These are phyloP conservation scores for Talaromyces sp. DNA, from an alignment of 2,329 filamentous ascomycete genomes.

Conservation along the genomic window DNA sequence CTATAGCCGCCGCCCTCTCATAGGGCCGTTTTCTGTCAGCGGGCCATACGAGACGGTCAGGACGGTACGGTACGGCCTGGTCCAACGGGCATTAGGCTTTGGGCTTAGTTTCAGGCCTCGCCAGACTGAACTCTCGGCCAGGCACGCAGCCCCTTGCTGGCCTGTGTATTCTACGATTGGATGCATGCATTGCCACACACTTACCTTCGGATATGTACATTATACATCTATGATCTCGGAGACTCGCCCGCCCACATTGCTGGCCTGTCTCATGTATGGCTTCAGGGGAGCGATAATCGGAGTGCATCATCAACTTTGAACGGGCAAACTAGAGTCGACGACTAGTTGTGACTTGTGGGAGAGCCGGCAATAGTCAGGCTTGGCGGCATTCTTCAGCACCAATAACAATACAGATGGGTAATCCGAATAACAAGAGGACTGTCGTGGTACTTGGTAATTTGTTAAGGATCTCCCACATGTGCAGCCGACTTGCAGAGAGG, in stretches of 20 bases:
- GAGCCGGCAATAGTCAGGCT: not conserved
- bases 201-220: too few species aligned
- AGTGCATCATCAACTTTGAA: not conserved
- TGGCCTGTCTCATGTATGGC: too few species aligned
- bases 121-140: too few species aligned
- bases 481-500: not conserved
- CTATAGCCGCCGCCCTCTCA: not conserved
- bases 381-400: not conserved
- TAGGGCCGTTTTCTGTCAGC: not conserved
- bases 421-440: not conserved
- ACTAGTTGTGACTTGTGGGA: not conserved
- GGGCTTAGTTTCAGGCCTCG: not conserved
- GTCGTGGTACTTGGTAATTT: not conserved
- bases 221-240: too few species aligned
- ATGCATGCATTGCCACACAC: too few species aligned
- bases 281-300: not conserved
- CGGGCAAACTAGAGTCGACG: not conserved
- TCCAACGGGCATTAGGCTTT: not conserved
- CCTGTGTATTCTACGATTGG: too few species aligned
- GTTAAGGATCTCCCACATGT: too few species aligned
- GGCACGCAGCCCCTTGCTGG: too few species aligned
- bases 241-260: too few species aligned
- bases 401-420: not conserved
- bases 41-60: not conserved
- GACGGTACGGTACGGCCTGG: not conserved